These are phyloP conservation scores for Lachnellula suecica DNA, from an alignment of 2,329 filamentous ascomycete genomes.

Conservation along the genomic window DNA sequence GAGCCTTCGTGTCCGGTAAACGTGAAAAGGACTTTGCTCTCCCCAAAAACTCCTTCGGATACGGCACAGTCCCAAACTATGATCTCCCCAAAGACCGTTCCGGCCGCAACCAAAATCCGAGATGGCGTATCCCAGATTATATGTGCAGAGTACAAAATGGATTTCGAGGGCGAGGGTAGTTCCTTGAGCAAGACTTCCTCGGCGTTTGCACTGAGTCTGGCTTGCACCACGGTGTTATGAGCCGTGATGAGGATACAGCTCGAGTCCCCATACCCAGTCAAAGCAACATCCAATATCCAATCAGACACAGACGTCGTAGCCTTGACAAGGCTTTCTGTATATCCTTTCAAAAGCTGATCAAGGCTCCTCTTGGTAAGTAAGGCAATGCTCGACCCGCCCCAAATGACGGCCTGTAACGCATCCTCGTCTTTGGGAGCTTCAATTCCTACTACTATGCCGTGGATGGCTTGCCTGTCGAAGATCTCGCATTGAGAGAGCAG, in stretches of 20 bases:
- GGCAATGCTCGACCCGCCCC: slow-evolving; percentile 62
- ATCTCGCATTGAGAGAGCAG: slow-evolving; percentile 47
- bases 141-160: slow-evolving; percentile 85
- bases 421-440: slow-evolving; percentile 6
- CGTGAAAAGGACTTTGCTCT: slow-evolving; percentile 49
- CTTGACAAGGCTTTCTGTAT: slow-evolving; percentile 15
- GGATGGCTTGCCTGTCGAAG: slow-evolving; percentile 69
- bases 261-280: slow-evolving; percentile 45
- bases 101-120: slow-evolving; percentile 74
- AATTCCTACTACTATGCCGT: slow-evolving; percentile 61
- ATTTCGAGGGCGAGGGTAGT: slow-evolving; percentile 66
- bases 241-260: slow-evolving; percentile 71
- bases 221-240: slow-evolving; percentile 74
- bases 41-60: slow-evolving; percentile 11
- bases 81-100: slow-evolving; percentile 93
- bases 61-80: slow-evolving; percentile 77
- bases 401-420: slow-evolving; percentile 52
- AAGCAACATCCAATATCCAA: slow-evolving; percentile 72
- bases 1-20: slow-evolving; percentile 82
- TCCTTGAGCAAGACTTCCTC: slow-evolving; percentile 42
- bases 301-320: slow-evolving; percentile 56
- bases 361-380: slow-evolving; percentile 33
- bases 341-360: slow-evolving; percentile 9
- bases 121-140: slow-evolving; percentile 59
- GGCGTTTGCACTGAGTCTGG: slow-evolving; percentile 36